phyloP scores from a whole-genome alignment of 257 asterid genomes.

The Linaria vulgaris region DNA sequence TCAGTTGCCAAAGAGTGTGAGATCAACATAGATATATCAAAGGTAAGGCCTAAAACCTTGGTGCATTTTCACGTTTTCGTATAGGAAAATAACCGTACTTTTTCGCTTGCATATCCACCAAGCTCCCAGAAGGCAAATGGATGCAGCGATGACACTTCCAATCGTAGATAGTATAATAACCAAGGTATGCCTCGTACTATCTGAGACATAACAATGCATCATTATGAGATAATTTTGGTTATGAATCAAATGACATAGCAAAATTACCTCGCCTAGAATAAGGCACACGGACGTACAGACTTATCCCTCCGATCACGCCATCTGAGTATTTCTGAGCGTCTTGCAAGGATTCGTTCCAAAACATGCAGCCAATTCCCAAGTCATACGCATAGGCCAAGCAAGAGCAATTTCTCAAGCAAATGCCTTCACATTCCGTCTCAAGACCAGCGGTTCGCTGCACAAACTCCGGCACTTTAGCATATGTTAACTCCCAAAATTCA shows the following conservation, averaged over 20 bases:
- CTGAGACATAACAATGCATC: too few species aligned
- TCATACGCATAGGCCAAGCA: conserved; percentile 36
- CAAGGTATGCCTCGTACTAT: neutral
- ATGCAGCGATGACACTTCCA: neutral
- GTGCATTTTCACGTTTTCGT: neutral
- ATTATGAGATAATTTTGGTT: too few species aligned
- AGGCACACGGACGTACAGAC: neutral
- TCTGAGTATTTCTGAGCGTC: conserved; percentile 21
- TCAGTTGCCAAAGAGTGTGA: too few species aligned
- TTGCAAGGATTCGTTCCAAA: conserved; percentile 26
- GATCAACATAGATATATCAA: too few species aligned
- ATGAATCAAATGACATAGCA: too few species aligned
- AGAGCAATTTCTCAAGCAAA: conserved; percentile 36
- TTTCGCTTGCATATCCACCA: neutral
- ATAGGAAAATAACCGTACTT: neutral
- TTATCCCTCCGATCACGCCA: neutral
- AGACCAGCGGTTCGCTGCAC: conserved; percentile 3
- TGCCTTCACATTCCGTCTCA: conserved; percentile 16
- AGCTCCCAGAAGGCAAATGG: conserved; percentile 17
- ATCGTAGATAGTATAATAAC: neutral
- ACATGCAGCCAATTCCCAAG: conserved; percentile 32
- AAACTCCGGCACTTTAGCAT: conserved; percentile 33
- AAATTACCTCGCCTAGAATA: neutral
- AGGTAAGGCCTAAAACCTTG: neutral
- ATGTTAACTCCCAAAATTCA: conserved; percentile 23